Evolutionary conservation across 2,329 filamentous ascomycete genomes (phyloP), one percentile per base, ranked within the genome.

Genomic region (Raffaelea deltoideospora): DNA sequence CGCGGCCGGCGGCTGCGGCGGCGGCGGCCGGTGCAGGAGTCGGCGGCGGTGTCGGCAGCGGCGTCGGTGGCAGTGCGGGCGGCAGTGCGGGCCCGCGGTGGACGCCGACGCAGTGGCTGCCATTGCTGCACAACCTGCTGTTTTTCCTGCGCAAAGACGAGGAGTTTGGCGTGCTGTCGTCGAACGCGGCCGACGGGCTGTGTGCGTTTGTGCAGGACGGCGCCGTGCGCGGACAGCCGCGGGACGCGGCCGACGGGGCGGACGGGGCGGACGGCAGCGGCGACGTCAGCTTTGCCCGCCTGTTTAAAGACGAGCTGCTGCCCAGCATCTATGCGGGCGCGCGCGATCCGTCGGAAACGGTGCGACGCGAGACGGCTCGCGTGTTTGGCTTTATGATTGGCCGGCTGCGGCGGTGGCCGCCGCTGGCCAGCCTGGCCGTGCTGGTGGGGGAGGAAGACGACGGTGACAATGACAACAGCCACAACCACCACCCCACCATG

Each of bases 91-190:
- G n/a, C n/a, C n/a, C n/a, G n/a, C 57, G 63, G 0, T 73, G 87
- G 42, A 77, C 71, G 1, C 59, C 76, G 1, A 69, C 70, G 40
- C 82, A 94, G 55, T 98, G 90, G 88, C 69, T 78, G 36, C 87
- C 90, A 6, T 58, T 98, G 17, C 60, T 96, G 10, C 81, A 87
- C 58, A 98, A 96, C 51, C 72, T 93, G 61, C 65, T 94, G 2
- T 96, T 79, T 57, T 90, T 80, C 51, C 78, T 95, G 45, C 78
- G 76, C 45, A 75, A 88, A 44, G 79, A 85, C 38, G 85, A 94
- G 43, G 90, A 98, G 53, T 78, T 92, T 44, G 82, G 84, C 32
- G 82, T 95, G 34, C 63, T 94, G 13, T 67, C 73, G 0, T 67
- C 70, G 2, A 95, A 88, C 53, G 84, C 90, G 7, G 82, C 86